Conservation (phyloP, 1,284 basidiomycete genomes). For the Melanopsichium pennsylvanicum region DNA sequence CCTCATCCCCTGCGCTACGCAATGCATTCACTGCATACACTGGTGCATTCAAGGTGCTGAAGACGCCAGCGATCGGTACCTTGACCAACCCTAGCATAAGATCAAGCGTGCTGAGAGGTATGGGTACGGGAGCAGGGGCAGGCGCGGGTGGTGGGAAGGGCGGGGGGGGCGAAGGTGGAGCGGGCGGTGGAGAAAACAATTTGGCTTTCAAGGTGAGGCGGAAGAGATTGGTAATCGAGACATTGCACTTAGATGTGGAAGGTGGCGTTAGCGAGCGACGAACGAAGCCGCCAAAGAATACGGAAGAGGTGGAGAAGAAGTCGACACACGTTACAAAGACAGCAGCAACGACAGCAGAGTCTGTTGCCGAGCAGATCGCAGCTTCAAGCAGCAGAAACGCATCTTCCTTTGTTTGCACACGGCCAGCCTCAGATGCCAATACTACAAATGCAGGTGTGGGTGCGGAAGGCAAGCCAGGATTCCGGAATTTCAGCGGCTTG, state of each 20-base stretch:
- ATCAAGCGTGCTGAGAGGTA: constrained; percentile 54
- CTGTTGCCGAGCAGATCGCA: not conserved
- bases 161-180: constrained; percentile 69
- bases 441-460: not conserved
- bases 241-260: constrained; percentile 88
- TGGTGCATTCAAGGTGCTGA: constrained; percentile 54
- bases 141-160: constrained; percentile 3
- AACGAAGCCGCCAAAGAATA: constrained; percentile 43
- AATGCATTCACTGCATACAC: constrained; percentile 49
- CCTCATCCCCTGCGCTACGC: constrained; percentile 38
- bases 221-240: constrained; percentile 86
- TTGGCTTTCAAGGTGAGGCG: constrained; percentile 91
- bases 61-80: constrained; percentile 53
- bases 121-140: constrained; percentile 44
- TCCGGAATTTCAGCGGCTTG: constrained; percentile 21
- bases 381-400: not conserved
- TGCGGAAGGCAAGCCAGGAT: constrained; percentile 5
- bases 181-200: constrained; percentile 77
- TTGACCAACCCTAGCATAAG: constrained; percentile 50
- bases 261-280: constrained; percentile 83
- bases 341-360: not conserved
- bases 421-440: not conserved
- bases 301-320: not conserved
- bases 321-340: too few relatives aligned
- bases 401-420: constrained; percentile 9